Evolutionary conservation across 495 filamentous ascomycete species (phyloP).

Genomic region (Aspergillus egyptiacus): DNA sequence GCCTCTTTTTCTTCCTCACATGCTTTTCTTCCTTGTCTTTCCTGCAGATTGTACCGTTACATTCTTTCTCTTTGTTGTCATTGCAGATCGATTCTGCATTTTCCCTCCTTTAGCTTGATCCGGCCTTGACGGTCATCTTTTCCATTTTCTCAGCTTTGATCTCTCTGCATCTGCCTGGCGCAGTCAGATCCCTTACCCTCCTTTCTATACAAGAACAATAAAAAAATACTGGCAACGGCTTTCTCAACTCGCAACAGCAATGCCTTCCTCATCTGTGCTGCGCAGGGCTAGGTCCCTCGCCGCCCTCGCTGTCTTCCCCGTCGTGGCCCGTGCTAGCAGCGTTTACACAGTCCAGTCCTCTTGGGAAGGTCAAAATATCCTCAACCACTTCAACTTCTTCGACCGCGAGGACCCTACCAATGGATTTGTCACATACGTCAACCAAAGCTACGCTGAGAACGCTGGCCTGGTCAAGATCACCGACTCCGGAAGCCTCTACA

Average conservation of each 20-base stretch:
- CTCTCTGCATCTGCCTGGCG: conserved; percentile 5
- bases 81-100: conserved; percentile 22
- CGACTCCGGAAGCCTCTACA: conserved; percentile 43
- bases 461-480: conserved; percentile 52
- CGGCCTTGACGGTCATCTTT: conserved; percentile 22
- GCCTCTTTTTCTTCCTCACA: conserved; percentile 10
- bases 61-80: conserved; percentile 16
- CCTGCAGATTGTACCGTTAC: conserved; percentile 14
- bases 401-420: conserved; percentile 57
- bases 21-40: conserved; percentile 13
- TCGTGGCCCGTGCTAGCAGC: conserved; percentile 4
- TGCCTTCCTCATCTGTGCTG: conserved; percentile 16
- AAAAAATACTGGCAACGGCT: too few species aligned
- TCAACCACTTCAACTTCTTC: conserved; percentile 48
- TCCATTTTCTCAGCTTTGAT: conserved; percentile 13
- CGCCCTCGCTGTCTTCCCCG: conserved; percentile 13
- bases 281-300: conserved; percentile 20
- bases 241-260: too few species aligned
- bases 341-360: conserved; percentile 41
- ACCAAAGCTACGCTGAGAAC: conserved; percentile 48
- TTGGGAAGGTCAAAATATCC: conserved; percentile 45
- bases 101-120: conserved; percentile 1
- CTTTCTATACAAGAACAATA: not conserved
- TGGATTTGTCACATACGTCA: conserved; percentile 63
- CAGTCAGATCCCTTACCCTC: not conserved